Base-by-base conservation (phyloP, 2,329 filamentous ascomycete genomes). In the Albophoma yamanashiensis region DNA sequence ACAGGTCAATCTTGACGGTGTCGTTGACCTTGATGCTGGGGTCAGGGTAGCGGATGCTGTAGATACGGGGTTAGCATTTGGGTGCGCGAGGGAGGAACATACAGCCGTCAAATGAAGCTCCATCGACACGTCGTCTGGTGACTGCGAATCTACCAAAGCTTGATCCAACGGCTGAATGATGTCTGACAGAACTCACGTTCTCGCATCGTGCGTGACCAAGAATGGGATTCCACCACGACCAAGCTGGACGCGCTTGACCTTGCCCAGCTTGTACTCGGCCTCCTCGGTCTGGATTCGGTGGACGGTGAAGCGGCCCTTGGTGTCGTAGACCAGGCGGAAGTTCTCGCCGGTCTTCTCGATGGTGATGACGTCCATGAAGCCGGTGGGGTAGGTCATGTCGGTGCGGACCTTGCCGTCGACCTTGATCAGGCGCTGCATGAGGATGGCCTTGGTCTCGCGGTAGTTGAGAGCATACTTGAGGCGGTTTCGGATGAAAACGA, bases 141-240 rank as follows among this genome's bases (percentile, higher is more conserved):
- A 72, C 67, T 68, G 69, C 67, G 74, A 79, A 82, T 83, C 81
- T 76, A 83, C 92, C 92, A 96, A 94, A 96, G 85, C 90, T 94
- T 95, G 91, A 91, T 93, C 91, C 93, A 97, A 97, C 93, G 93
- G 88, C 93, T 97, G 93, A 97, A 92, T 94, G 92, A 97, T 91
- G 89, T 89, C 82, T 85, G 82, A 86, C 82, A 89, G 86, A 89
- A 97, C 93, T 96, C 85, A 99, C 93, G 94, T 99, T 92, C 94
- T 89, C 83, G 94, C 94, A 94, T 99, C 94, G 91, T 99, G 94
- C 92, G 94, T 99, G 91, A 99, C 94, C 92, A 97, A 97, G 92
- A 96, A 99, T 95, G 94, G 94, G 88, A 99, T 96, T 85, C 92
- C 94, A 82, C 94, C 95, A 82, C 92, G 93, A 85, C 94, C 94